Evolutionary conservation across 23 red algal genomes (phyloP), one percentile per base, ranked within the genome.

Genomic region (Gracilaria vermiculophylla): DNA sequence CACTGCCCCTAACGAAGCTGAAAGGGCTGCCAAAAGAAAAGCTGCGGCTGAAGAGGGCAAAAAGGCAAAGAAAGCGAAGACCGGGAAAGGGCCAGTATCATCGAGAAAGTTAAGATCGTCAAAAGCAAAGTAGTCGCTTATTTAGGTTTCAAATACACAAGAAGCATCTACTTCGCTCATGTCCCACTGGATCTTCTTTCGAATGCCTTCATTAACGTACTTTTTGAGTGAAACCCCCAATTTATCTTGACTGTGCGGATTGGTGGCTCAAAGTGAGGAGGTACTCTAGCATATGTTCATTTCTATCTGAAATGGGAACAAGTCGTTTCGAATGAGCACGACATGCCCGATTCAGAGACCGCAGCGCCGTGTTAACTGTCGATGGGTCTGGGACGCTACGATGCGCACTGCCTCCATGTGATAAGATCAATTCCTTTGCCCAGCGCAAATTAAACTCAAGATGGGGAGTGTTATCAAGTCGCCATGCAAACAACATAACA

Each of bases 391-490:
- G 61, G 34, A 70, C 58, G 45, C 43, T 69, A 13, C 57, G 31
- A 35, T 81, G 74, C 19, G 43, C 87, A 17, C 54, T 43, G 1
- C 75, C 80, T 37, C 90, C 90, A 39, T 93, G 90, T 17, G 53
- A 69, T n/a, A 79, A 20, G 24, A 93, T 61, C 21, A 93, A 27
- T 16, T 60, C 51, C 55, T 76, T 52, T 17, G 90, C 78, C 80
- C 70, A 84, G 19, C 58, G 35, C 55, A 93, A 48, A 70, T 93
- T 84, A 47, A 93, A 93, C 34, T 83, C 77, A 10, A 93, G 71
- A 54, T 93, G 90, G 3, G 81, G 80, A 42, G 78, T 93, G 61
- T 84, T 85, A 17, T 84, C 79, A 5, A 93, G 54, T 15, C 90
- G 90, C 78, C 78, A 78, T 27, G 90, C 90, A 47, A 93, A 70